phyloP scores from a whole-genome alignment of 352 stramenopile genomes.

The Phytophthora pinifolia region DNA sequence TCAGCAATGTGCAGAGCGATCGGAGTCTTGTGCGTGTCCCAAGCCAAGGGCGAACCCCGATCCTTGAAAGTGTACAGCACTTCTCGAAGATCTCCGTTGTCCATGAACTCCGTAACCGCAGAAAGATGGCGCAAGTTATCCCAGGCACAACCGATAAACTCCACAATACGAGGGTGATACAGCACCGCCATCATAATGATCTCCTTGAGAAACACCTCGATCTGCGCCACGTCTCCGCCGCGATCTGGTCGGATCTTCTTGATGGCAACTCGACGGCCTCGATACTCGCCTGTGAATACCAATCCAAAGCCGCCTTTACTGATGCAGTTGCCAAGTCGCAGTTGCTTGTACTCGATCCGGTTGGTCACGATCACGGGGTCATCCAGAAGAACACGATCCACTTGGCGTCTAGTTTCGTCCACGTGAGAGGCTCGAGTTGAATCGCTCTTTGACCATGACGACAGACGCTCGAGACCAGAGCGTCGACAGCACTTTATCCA shows the following conservation, averaged over 20 bases:
- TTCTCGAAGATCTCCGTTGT: slow-evolving; percentile 54
- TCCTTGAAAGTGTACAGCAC: slow-evolving; percentile 50
- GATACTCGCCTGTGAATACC: slow-evolving; percentile 32
- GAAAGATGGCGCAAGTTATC: slow-evolving; percentile 48
- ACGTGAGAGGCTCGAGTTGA: slow-evolving; percentile 12
- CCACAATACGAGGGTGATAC: slow-evolving; percentile 35
- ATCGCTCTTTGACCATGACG: slow-evolving; percentile 25
- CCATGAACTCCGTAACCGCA: slow-evolving; percentile 68
- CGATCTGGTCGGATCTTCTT: slow-evolving; percentile 35
- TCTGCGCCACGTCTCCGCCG: slow-evolving; percentile 22
- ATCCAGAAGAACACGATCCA: slow-evolving; percentile 18
- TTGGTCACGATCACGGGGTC: slow-evolving; percentile 39
- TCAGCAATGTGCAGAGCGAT: slow-evolving; percentile 59
- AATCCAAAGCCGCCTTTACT: slow-evolving; percentile 35
- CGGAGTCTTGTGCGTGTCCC: slow-evolving; percentile 43
- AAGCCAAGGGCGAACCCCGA: slow-evolving; percentile 33
- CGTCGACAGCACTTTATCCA: slow-evolving; percentile 22
- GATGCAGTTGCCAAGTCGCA: slow-evolving; percentile 32
- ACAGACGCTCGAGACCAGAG: slow-evolving; percentile 14
- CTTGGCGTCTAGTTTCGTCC: slow-evolving; percentile 20
- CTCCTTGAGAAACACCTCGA: slow-evolving; percentile 32
- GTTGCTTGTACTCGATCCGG: slow-evolving; percentile 33
- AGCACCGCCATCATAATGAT: slow-evolving; percentile 42
- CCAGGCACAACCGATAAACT: slow-evolving; percentile 39
- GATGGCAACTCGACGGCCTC: slow-evolving; percentile 28